A percentile compares a stretch with the other conserved stretches of the same genome.
phyloP scores from a whole-genome alignment of 2,329 filamentous ascomycete genomes.

The Colletotrichum musicola region DNA sequence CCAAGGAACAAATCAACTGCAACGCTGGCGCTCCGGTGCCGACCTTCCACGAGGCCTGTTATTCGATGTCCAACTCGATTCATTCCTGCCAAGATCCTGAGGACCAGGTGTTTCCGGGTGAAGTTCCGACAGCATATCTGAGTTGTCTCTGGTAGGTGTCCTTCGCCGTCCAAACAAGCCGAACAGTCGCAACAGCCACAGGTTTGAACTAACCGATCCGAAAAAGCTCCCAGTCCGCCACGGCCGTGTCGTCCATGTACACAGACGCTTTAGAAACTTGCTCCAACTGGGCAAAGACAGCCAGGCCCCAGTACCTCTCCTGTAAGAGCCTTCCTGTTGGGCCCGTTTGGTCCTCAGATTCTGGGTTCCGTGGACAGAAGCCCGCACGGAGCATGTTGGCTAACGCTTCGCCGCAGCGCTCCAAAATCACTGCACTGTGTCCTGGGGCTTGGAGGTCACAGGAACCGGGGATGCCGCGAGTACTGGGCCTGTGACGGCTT shows the following conservation, averaged over 20 bases:
- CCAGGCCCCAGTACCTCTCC: background rate
- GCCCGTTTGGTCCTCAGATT: background rate
- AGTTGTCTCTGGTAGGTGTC: background rate
- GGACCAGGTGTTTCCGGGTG: background rate
- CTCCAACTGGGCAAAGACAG: background rate
- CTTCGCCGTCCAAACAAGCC: background rate
- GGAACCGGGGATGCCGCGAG: too few relatives aligned
- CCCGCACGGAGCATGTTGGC: background rate
- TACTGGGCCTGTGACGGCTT: background rate
- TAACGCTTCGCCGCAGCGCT: background rate
- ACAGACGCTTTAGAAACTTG: background rate
- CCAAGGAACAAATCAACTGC: background rate
- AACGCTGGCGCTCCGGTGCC: too few relatives aligned
- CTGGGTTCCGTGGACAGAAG: background rate
- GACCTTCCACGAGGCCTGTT: background rate
- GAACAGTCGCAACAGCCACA: too few relatives aligned
- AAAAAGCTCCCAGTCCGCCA: background rate
- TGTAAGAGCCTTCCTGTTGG: background rate
- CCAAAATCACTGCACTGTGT: background rate
- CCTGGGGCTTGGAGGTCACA: background rate
- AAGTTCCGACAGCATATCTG: background rate
- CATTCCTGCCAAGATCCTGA: background rate
- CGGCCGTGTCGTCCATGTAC: background rate
- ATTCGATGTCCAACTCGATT: background rate
- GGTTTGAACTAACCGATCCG: background rate